Evolutionary conservation across 345 rosid species (phyloP).

Genomic region (Salix brachista): DNA sequence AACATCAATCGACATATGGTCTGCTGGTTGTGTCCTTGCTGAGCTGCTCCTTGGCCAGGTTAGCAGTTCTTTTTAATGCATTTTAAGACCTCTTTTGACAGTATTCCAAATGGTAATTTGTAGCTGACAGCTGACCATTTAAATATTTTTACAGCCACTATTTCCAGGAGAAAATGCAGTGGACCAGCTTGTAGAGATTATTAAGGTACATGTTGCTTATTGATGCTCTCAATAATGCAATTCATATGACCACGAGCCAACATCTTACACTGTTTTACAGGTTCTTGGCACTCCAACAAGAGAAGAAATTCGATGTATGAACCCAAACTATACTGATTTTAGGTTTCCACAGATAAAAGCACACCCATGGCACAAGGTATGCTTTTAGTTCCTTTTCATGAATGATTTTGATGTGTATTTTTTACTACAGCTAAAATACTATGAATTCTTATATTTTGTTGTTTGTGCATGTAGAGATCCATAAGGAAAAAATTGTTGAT

Average conservation of each 20-base stretch:
- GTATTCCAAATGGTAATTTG: neutral
- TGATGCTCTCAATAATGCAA: neutral
- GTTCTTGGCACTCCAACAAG: constrained; percentile 38
- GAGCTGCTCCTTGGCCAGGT: constrained; percentile 37
- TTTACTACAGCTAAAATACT: neutral
- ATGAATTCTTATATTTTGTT: neutral
- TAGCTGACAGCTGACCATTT: neutral
- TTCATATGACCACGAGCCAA: neutral
- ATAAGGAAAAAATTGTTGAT: neutral
- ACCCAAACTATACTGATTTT: constrained; percentile 35
- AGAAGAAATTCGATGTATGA: constrained; percentile 40
- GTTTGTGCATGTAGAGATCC: neutral
- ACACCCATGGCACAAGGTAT: constrained; percentile 38
- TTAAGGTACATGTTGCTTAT: constrained; percentile 18
- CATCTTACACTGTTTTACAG: constrained; percentile 1
- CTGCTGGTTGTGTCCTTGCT: constrained; percentile 37
- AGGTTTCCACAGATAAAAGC: constrained; percentile 38
- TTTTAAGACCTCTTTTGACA: neutral
- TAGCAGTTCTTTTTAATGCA: neutral
- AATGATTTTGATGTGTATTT: neutral
- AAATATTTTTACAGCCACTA: constrained; percentile 18
- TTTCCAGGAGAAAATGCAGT: constrained; percentile 39
- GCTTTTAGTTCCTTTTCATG: neutral
- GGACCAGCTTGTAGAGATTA: constrained; percentile 36
- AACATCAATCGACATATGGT: constrained; percentile 36